Base-by-base conservation (phyloP, 2,329 filamentous ascomycete species). In the Zymoseptoria passerinii region DNA sequence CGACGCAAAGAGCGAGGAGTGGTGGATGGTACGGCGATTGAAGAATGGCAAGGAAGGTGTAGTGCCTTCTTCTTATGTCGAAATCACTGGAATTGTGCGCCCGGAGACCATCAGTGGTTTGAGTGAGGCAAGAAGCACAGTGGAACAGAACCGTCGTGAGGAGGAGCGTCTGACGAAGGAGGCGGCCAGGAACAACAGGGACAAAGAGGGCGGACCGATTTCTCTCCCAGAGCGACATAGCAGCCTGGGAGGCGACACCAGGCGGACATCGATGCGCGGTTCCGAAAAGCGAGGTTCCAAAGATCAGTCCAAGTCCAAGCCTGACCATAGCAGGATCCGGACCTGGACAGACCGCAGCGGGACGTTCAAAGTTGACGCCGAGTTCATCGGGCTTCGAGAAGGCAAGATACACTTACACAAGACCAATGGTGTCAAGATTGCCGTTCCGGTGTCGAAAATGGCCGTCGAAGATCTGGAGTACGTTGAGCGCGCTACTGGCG, bases 331-430 rank as follows among this genome's bases (percentile, higher is more conserved):
- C 55, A 95, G 94, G 76, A 84, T 95, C 29, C 86, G 94, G 63
- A 91, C 87, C 2, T 99, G 94, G 94, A 96, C 91, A 29, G 94
- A 99, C 74, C 85, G 94, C 66, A 90, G 90, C 40, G 94, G 92
- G 68, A 92, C 92, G 0, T 99, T 99, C 76, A 97, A 90, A 67
- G 94, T 99, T 57, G 94, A 97, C 65, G 94, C 94, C 16, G 90
- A 99, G 72, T 99, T 97, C 70, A 84, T 99, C 54, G 92, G 91
- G 28, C 81, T 97, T 55, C 90, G 90, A 72, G 94, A 97, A 71
- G 90, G 92, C 63, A 97, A 97, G 75, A 95, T 99, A 65, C 95
- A 99, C 74, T 80, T 99, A 20, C 94, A 99, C 78, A 99, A 99
- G 77, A 82, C 90, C 75, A 99, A 99, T 71, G 94, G 94, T 44